Evolutionary conservation across 306 rosid species (phyloP).

Genomic region (Cajanus cajan): DNA sequence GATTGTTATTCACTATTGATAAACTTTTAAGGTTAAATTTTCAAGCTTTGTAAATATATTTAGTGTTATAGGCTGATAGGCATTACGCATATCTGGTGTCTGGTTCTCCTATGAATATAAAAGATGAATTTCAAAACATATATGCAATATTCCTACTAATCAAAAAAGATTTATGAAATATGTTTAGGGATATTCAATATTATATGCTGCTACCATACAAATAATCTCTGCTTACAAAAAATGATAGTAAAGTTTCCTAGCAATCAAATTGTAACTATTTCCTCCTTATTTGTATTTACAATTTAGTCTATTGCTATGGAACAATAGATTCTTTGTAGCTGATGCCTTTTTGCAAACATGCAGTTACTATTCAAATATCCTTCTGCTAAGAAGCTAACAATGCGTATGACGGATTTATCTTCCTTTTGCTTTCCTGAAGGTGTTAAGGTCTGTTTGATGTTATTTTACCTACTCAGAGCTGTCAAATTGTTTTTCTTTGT

Average conservation of each 20-base stretch:
- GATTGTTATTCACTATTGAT: not conserved
- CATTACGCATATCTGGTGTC: not conserved
- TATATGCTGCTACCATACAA: slow-evolving; percentile 7
- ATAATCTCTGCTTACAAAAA: not conserved
- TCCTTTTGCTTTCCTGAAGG: slow-evolving; percentile 90
- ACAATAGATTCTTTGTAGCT: slow-evolving; percentile 16
- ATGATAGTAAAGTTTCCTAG: slow-evolving; percentile 8
- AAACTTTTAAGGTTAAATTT: not conserved
- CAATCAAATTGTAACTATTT: not conserved
- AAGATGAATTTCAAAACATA: not conserved
- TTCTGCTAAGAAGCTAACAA: slow-evolving; percentile 62
- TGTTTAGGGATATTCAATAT: not conserved
- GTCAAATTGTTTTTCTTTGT: not conserved
- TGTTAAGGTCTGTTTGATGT: slow-evolving; percentile 65
- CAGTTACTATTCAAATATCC: slow-evolving; percentile 93
- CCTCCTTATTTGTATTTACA: slow-evolving; percentile 7
- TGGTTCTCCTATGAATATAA: slow-evolving; percentile 1
- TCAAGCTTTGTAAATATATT: not conserved
- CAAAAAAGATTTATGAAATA: not conserved
- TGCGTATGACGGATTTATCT: slow-evolving; percentile 74
- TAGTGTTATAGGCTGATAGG: not conserved
- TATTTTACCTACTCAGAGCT: slow-evolving; percentile 3
- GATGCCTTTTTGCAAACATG: slow-evolving; percentile 27
- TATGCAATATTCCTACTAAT: not conserved
- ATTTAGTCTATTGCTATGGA: slow-evolving; percentile 15